These are phyloP conservation scores for Mycena sp. DNA, from an alignment of 1,284 basidiomycete genomes.

Conservation along the genomic window DNA sequence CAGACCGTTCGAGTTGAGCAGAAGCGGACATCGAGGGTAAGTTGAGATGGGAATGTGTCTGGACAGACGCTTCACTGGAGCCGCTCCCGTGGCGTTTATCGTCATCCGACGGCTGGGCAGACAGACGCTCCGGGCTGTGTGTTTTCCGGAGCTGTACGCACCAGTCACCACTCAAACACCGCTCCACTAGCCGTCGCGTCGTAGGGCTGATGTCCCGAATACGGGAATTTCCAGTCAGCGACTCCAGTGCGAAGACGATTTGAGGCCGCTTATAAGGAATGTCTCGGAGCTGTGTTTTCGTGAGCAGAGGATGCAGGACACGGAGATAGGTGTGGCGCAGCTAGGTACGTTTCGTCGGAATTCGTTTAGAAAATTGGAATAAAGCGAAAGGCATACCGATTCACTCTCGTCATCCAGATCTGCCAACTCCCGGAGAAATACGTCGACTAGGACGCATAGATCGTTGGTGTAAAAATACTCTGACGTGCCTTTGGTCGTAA, in stretches of 20 bases:
- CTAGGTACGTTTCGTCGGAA: too few relatives aligned
- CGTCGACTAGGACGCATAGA: slow-evolving; percentile 94
- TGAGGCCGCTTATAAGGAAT: slow-evolving; percentile 93
- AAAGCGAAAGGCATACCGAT: slow-evolving; percentile 61
- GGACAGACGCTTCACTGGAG: slow-evolving; percentile 51
- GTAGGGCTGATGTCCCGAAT: slow-evolving; percentile 88
- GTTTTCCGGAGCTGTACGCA: slow-evolving; percentile 68
- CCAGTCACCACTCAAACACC: slow-evolving; percentile 91
- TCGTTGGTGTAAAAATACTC: slow-evolving; percentile 99
- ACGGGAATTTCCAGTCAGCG: slow-evolving; percentile 75
- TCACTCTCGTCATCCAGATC: slow-evolving; percentile 95
- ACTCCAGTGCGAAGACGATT: slow-evolving; percentile 87
- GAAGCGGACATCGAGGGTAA: slow-evolving; percentile 38
- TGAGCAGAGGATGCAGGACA: slow-evolving; percentile 94
- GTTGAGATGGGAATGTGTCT: slow-evolving; percentile 41
- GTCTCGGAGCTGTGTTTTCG: slow-evolving; percentile 90
- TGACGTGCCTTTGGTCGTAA: slow-evolving; percentile 92
- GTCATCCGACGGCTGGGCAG: slow-evolving; percentile 39
- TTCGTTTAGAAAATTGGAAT: neutral
- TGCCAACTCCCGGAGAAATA: slow-evolving; percentile 91
- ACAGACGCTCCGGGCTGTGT: slow-evolving; percentile 45
- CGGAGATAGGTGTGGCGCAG: slow-evolving; percentile 97
- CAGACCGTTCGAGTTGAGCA: slow-evolving; percentile 44
- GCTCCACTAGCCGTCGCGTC: slow-evolving; percentile 90
- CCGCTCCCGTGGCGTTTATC: slow-evolving; percentile 50